These are phyloP conservation scores for Aspergillus proliferans DNA, from an alignment of 2,329 filamentous ascomycete species.

Conservation along the genomic window DNA sequence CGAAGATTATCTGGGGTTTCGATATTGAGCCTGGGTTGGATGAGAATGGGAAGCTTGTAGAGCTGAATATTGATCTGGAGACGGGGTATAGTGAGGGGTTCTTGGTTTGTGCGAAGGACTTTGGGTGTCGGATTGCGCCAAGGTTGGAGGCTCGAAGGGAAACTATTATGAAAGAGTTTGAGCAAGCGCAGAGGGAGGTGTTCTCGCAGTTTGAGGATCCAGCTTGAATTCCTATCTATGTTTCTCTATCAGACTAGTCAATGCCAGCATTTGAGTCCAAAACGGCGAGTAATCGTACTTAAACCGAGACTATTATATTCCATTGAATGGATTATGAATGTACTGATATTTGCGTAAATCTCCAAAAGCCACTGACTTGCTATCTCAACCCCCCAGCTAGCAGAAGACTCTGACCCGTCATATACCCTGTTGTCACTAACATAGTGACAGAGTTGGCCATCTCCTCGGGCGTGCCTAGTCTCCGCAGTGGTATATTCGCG, in stretches of 20 bases:
- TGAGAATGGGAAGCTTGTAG: conserved; percentile 13
- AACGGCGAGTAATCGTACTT: no score
- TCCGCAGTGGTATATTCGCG: conserved; percentile 53
- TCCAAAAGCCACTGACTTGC: not conserved
- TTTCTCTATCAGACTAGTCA: not conserved
- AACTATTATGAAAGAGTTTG: conserved; percentile 27
- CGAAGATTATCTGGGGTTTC: conserved; percentile 49
- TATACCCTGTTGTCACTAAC: conserved; percentile 54
- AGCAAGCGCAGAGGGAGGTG: conserved; percentile 19
- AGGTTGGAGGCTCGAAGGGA: conserved; percentile 24
- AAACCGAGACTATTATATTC: no score
- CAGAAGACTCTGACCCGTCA: conserved; percentile 53
- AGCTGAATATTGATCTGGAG: conserved; percentile 15
- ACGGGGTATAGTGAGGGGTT: conserved; percentile 29
- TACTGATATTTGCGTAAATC: no score
- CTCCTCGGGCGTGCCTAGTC: conserved; percentile 54
- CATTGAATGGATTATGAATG: no score
- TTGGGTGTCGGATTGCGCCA: conserved; percentile 23
- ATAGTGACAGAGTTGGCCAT: conserved; percentile 57
- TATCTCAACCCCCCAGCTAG: conserved; percentile 49
- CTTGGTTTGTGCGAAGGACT: conserved; percentile 27
- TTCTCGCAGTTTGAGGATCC: conserved; percentile 15
- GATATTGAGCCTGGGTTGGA: conserved; percentile 29
- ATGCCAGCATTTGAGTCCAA: no score
- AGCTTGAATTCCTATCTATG: not conserved